Evolutionary conservation across 345 rosid species (phyloP).

Genomic region (Toxicodendron radicans): DNA sequence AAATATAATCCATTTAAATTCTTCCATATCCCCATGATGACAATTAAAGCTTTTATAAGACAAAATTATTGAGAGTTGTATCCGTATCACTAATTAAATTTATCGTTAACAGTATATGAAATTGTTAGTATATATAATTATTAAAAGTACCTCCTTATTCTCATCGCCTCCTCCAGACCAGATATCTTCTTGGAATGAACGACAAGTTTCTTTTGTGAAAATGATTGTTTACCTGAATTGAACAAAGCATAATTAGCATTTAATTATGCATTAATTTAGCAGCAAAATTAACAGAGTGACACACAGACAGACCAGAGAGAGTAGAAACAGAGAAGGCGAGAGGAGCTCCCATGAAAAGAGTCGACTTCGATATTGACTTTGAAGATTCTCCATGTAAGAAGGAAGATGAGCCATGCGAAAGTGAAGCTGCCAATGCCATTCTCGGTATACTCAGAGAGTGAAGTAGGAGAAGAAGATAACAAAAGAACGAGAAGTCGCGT

Average conservation of each 20-base stretch:
- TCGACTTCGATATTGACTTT: slow-evolving; percentile 30
- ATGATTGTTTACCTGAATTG: slow-evolving; percentile 33
- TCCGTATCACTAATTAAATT: no score
- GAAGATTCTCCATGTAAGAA: slow-evolving; percentile 29
- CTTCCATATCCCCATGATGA: no score
- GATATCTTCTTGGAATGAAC: slow-evolving; percentile 53
- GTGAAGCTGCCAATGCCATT: slow-evolving; percentile 51
- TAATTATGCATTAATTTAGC: no score
- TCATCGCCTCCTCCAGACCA: slow-evolving; percentile 71
- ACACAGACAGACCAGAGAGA: slow-evolving; percentile 38
- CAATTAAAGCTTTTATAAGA: no score
- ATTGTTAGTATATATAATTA: no score
- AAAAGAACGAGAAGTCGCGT: background rate
- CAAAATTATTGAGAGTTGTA: no score
- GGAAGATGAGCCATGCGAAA: slow-evolving; percentile 35
- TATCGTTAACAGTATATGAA: no score
- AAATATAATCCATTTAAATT: no score
- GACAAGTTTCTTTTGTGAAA: slow-evolving; percentile 26
- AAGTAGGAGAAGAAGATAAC: slow-evolving; percentile 4
- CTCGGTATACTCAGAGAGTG: background rate
- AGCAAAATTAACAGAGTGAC: background rate
- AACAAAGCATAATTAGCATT: background rate
- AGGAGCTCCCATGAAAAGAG: slow-evolving; percentile 36
- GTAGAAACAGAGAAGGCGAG: slow-evolving; percentile 38
- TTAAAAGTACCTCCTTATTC: slow-evolving; percentile 55